phyloP scores from a whole-genome alignment of 78 protist genomes.

The Mastigamoeba balamuthi region DNA sequence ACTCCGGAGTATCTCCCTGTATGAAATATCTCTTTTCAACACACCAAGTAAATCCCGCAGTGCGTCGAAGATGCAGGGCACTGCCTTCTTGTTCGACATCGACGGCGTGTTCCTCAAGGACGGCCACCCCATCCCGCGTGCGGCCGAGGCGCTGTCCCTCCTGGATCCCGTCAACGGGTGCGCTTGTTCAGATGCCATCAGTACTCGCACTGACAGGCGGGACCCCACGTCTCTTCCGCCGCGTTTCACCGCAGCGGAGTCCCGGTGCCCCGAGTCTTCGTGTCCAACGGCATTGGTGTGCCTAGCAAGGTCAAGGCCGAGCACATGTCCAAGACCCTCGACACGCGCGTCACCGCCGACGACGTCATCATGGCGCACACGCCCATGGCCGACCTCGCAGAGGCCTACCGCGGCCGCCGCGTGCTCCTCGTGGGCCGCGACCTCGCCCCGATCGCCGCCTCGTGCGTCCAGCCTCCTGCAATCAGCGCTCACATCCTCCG shows the following conservation, averaged over 20 bases:
- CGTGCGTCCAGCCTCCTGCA: background rate
- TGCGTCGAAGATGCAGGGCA: too few species aligned
- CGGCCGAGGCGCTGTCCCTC: background rate
- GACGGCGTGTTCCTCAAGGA: background rate
- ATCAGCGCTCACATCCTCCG: too few species aligned
- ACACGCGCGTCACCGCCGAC: background rate
- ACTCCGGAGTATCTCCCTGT: too few species aligned
- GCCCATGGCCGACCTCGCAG: background rate
- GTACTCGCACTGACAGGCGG: too few species aligned
- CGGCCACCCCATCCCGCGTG: background rate
- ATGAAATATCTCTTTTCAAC: too few species aligned
- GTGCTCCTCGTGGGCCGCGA: background rate
- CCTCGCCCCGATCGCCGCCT: too few species aligned
- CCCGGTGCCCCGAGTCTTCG: background rate
- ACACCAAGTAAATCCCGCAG: too few species aligned
- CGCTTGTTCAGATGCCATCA: too few species aligned
- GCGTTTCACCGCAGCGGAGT: too few species aligned
- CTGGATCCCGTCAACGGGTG: too few species aligned
- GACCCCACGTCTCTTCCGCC: too few species aligned
- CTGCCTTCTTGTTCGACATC: background rate
- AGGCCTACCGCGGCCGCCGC: too few species aligned
- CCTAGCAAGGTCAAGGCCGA: background rate
- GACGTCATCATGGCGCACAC: background rate
- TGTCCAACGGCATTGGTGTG: background rate
- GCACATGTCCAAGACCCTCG: background rate